Base-by-base conservation (phyloP, 352 stramenopile species). In the Hyaloperonospora brassicae region DNA sequence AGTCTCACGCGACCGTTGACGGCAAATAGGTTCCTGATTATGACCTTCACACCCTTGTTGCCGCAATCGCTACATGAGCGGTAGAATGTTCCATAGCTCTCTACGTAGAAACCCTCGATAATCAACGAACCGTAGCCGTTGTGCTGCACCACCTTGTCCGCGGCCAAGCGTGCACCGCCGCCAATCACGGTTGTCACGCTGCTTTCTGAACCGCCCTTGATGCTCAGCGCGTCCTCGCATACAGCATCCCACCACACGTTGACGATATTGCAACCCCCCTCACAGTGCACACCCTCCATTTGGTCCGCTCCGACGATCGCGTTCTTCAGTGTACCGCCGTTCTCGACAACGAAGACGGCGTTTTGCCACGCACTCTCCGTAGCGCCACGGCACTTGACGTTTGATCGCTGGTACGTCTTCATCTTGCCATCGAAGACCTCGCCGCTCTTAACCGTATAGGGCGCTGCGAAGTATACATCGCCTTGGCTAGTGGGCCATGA, bases 131-230 rank as follows among this genome's bases (percentile, higher is more conserved):
- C 61, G 5, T 52, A 36, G 21, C 55, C 55, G 24, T 79, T 78
- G 59, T 74, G 68, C 59, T 83, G 70, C 27, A 79, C 57, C 49
- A 79, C 38, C 52, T 83, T 83, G 64, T 82, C 72, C n/a, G 75
- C 62, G 6, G 69, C 72, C 30, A 69, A 66, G 8, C 67, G 67
- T 2, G 72, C 72, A 30, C 72, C 72, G 14, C 72, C 69, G 23
- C 70, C 73, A 13, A 72, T 38, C 1, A 83, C 51, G 0, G 44
- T 55, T 2, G 67, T 57, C 2, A 79, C 61, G 34, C 61, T 74
- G 17, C 47, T 62, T 1, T 63, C 39, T 14, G 40, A 25, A 12
- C 73, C 73, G 14, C 65, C 65, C 43, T 78, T 83, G 57, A 79
- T 67, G 4, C 49, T 66, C 9, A 75, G 54, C 4, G 61, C 70